Conservation (phyloP, 495 filamentous ascomycete species). For the Penicillium angulare region DNA sequence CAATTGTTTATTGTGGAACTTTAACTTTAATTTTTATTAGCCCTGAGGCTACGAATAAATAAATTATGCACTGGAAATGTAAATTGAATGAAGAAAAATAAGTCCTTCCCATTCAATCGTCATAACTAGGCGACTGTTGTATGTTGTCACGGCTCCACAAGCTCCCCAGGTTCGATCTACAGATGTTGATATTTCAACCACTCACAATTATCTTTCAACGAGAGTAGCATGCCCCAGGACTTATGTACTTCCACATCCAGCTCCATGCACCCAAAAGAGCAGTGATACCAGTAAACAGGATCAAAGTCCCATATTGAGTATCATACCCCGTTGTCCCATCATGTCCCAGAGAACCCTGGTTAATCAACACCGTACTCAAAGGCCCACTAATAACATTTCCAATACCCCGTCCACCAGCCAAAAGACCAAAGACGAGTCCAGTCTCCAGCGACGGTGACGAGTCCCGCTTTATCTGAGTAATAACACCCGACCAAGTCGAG, state of each 20-base stretch:
- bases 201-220: no score
- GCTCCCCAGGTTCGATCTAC: no score
- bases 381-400: conserved; percentile 63
- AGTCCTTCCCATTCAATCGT: background rate
- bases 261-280: conserved; percentile 36
- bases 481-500: conserved; percentile 61
- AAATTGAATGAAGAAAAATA: no score
- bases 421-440: conserved; percentile 60
- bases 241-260: conserved; percentile 33
- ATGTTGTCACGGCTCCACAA: no score
- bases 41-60: no score
- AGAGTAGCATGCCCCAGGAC: conserved; percentile 9
- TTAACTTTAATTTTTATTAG: no score
- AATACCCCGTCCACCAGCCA: conserved; percentile 64
- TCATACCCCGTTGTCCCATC: conserved; percentile 31
- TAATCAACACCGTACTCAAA: conserved; percentile 55
- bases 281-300: conserved; percentile 48
- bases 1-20: no score
- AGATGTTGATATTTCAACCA: background rate
- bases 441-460: conserved; percentile 47
- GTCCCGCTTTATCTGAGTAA: conserved; percentile 51
- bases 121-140: no score
- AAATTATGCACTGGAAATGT: no score
- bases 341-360: conserved; percentile 24
- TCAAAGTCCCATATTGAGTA: conserved; percentile 41